Evolutionary conservation across 148 eudicot species (phyloP).

Genomic region (Rhododendron molle): DNA sequence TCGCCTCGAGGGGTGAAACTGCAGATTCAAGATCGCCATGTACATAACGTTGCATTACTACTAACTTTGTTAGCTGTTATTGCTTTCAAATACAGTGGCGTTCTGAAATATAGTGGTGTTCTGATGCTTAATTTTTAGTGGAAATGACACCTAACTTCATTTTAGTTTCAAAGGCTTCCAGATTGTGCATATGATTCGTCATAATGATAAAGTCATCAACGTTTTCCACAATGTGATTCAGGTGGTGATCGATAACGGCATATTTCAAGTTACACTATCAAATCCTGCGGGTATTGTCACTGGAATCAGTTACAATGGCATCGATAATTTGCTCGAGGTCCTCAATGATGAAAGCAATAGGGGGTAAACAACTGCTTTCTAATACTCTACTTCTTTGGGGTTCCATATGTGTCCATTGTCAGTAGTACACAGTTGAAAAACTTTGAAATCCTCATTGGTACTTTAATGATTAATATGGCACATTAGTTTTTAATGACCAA

Average conservation of each 20-base stretch:
- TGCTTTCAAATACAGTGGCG: neutral
- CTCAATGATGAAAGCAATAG: slow-evolving; percentile 54
- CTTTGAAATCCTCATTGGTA: neutral
- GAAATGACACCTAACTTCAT: neutral
- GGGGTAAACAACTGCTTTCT: slow-evolving; percentile 43
- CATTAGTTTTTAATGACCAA: neutral
- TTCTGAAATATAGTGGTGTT: neutral
- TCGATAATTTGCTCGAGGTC: slow-evolving; percentile 76
- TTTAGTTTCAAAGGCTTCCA: neutral
- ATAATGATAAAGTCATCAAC: neutral
- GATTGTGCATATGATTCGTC: neutral
- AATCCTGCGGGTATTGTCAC: slow-evolving; percentile 80
- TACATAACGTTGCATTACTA: slow-evolving; percentile 12
- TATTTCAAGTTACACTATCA: slow-evolving; percentile 69
- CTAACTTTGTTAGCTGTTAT: neutral
- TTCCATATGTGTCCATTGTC: neutral
- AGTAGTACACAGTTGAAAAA: neutral
- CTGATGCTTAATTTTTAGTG: neutral
- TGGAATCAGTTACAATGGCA: slow-evolving; percentile 54
- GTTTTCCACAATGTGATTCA: slow-evolving; percentile 12
- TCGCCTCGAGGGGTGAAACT: slow-evolving; percentile 50
- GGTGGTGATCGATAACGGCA: slow-evolving; percentile 80
- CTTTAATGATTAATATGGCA: neutral
- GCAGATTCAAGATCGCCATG: slow-evolving; percentile 60
- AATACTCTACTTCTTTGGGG: neutral